Conservation (phyloP, 164 flowering plant genomes). For the Liquidambar formosana region DNA sequence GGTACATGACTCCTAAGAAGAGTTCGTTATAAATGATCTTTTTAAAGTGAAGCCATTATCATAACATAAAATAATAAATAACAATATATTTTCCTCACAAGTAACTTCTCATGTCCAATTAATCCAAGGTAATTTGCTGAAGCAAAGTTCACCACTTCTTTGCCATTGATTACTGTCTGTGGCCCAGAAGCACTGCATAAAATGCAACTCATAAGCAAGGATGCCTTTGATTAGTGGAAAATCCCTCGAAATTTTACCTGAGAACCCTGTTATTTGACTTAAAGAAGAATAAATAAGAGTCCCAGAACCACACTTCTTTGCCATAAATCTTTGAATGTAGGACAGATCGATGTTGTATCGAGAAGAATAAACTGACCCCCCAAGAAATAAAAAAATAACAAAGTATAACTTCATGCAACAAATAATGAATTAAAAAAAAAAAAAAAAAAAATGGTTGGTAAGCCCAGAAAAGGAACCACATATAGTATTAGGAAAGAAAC, state of each 20-base stretch:
- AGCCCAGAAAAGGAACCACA: no score
- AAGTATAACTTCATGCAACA: no score
- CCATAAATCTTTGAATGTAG: not conserved
- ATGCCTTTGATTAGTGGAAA: not conserved
- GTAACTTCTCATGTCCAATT: slow-evolving; percentile 65
- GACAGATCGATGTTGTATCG: not conserved
- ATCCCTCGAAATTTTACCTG: not conserved
- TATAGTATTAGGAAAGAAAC: no score
- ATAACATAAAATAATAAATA: no score
- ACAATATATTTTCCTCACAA: slow-evolving; percentile 42
- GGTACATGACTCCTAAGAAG: slow-evolving; percentile 80
- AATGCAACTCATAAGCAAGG: slow-evolving; percentile 18
- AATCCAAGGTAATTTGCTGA: slow-evolving; percentile 97
- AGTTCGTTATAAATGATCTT: slow-evolving; percentile 7
- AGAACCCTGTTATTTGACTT: not conserved
- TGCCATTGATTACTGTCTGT: slow-evolving; percentile 71
- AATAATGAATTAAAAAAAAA: no score
- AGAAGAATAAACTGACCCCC: not conserved
- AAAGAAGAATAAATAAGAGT: not conserved
- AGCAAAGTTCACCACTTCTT: slow-evolving; percentile 91
- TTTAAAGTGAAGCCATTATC: no score
- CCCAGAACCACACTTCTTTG: not conserved
- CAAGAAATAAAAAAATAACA: no score
- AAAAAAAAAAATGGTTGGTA: no score
- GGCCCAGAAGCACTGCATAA: slow-evolving; percentile 89